These are phyloP conservation scores for Puccinia polysora DNA, from an alignment of 1,284 basidiomycete species.

Conservation along the genomic window DNA sequence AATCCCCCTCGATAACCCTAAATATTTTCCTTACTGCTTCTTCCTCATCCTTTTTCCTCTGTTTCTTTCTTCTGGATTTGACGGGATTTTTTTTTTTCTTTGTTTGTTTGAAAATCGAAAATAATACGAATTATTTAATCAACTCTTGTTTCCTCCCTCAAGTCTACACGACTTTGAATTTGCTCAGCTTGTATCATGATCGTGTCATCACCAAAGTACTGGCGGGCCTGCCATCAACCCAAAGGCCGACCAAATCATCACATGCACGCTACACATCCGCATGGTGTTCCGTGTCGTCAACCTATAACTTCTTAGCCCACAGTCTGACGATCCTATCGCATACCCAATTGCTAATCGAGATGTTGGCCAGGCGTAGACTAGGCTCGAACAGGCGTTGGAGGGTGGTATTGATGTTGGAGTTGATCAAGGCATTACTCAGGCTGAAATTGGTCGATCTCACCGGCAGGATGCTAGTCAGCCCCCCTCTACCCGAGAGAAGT, in stretches of 20 bases:
- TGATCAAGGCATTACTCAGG: conserved; percentile 53
- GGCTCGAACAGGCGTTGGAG: conserved; percentile 52
- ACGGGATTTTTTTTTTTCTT: not conserved
- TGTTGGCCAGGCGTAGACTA: conserved; percentile 65
- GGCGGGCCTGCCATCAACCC: conserved; percentile 42
- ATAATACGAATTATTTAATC: too few species aligned
- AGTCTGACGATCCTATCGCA: conserved; percentile 69
- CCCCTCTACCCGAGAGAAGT: conserved; percentile 50
- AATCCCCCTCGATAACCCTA: too few species aligned
- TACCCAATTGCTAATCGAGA: conserved; percentile 75
- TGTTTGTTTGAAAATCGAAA: not conserved
- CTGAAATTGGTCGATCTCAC: conserved; percentile 53
- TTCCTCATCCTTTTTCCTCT: too few species aligned
- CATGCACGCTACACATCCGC: conserved; percentile 66
- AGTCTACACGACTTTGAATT: conserved; percentile 54
- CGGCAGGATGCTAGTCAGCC: conserved; percentile 52
- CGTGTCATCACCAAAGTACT: conserved; percentile 51
- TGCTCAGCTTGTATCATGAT: conserved; percentile 56
- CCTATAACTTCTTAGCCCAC: conserved; percentile 72
- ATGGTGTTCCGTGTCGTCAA: conserved; percentile 65
- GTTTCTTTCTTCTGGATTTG: too few species aligned
- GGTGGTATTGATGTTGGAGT: conserved; percentile 54
- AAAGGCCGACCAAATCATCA: conserved; percentile 51
- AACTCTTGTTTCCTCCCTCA: too few species aligned
- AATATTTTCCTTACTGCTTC: too few species aligned